phyloP scores from a whole-genome alignment of 2,329 filamentous ascomycete genomes.

The Aureobasidium sp. region DNA sequence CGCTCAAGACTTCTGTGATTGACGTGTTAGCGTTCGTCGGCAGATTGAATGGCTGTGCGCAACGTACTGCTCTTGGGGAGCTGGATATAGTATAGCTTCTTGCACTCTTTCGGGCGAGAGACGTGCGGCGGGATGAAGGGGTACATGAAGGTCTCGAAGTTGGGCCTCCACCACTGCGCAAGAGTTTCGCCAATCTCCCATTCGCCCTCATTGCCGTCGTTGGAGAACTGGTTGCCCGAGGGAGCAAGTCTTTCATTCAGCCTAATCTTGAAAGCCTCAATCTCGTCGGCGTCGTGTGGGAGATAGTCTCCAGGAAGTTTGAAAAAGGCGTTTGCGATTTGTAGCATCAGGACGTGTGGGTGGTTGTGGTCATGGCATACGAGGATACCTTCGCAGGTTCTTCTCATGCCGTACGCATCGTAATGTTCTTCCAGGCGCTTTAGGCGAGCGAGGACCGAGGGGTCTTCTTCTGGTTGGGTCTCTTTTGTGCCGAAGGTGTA shows the following conservation, averaged over 20 bases:
- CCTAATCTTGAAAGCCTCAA: conserved; percentile 87
- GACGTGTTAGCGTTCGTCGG: background rate
- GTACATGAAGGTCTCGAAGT: conserved; percentile 99
- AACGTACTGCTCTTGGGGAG: conserved; percentile 79
- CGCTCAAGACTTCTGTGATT: conserved; percentile 76
- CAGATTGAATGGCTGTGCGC: background rate
- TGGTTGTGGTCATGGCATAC: conserved; percentile 99
- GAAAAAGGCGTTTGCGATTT: conserved; percentile 99
- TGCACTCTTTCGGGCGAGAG: conserved; percentile 95
- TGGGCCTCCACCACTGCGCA: conserved; percentile 97
- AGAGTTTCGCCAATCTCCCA: conserved; percentile 94
- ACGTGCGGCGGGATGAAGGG: conserved; percentile 95
- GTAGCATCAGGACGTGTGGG: conserved; percentile 96
- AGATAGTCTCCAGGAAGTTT: conserved; percentile 97
- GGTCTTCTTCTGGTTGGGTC: conserved; percentile 95
- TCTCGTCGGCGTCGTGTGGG: conserved; percentile 78
- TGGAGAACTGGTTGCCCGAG: conserved; percentile 65
- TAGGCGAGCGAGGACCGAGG: conserved; percentile 84
- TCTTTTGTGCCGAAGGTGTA: conserved; percentile 99
- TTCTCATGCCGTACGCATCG: conserved; percentile 83
- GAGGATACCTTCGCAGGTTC: conserved; percentile 92
- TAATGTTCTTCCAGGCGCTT: conserved; percentile 97
- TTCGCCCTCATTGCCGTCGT: conserved; percentile 53
- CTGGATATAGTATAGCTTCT: conserved; percentile 97
- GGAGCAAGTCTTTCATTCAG: conserved; percentile 91